Evolutionary conservation across 768 basidiomycete species (phyloP).

Genomic region (Hypholoma sublateritium): DNA sequence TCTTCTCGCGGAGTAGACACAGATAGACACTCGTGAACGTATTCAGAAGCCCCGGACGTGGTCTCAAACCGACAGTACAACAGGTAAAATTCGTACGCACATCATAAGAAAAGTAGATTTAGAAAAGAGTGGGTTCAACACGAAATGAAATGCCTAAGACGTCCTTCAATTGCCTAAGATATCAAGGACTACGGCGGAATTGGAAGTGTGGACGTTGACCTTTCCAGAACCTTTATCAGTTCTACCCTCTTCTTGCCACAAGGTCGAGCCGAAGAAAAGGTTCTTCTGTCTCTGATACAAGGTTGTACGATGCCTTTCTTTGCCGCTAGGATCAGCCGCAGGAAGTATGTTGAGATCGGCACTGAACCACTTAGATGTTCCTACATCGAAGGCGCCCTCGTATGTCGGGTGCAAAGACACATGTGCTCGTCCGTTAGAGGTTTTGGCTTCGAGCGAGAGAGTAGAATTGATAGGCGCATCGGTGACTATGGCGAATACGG

Average conservation of each 20-base stretch:
- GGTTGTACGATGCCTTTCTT: neutral
- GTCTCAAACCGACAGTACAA: too few species aligned
- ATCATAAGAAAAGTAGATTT: neutral
- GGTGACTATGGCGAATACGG: neutral
- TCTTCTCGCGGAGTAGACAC: too few species aligned
- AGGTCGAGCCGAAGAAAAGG: neutral
- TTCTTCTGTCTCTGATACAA: neutral
- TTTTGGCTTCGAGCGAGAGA: neutral
- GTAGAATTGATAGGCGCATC: neutral
- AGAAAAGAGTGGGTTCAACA: neutral
- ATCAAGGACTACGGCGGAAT: neutral
- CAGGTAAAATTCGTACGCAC: too few species aligned
- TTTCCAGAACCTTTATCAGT: neutral
- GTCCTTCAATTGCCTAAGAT: neutral
- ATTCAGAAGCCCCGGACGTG: too few species aligned
- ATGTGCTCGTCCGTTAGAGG: neutral
- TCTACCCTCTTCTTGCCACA: neutral
- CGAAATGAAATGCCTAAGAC: neutral
- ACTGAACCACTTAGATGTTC: neutral
- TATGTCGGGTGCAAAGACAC: neutral
- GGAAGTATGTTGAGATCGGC: neutral
- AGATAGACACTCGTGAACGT: too few species aligned
- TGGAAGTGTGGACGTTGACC: neutral
- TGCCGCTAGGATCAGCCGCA: slow-evolving; percentile 1
- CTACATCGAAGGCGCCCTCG: neutral